These are phyloP conservation scores for Neospermospora avenae DNA, from an alignment of 2,329 filamentous ascomycete species.

Conservation along the genomic window DNA sequence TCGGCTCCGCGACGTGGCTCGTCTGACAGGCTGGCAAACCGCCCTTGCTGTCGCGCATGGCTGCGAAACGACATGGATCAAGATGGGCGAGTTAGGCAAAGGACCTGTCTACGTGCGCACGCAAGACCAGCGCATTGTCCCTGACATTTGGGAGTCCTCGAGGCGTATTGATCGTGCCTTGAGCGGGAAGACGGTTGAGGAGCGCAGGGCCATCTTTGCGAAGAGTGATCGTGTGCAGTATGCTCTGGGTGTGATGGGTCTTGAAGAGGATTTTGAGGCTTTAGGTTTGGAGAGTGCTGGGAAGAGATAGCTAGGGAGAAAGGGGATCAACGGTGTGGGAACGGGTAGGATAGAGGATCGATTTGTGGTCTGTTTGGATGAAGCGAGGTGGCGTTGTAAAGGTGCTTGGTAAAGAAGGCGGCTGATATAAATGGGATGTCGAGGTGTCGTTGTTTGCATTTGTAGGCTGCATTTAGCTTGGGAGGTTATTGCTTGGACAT, in stretches of 20 bases:
- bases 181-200: constrained; percentile 42
- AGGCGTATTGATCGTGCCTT: constrained; percentile 52
- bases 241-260: constrained; percentile 72
- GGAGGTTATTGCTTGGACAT: background rate
- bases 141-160: constrained; percentile 47
- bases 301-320: too few species aligned
- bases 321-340: background rate
- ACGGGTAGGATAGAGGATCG: background rate
- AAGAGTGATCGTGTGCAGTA: constrained; percentile 64
- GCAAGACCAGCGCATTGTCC: constrained; percentile 36
- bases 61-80: constrained; percentile 81
- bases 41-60: constrained; percentile 77
- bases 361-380: background rate
- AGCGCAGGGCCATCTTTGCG: constrained; percentile 58
- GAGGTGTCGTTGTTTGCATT: background rate
- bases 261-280: constrained; percentile 71
- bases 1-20: constrained; percentile 70
- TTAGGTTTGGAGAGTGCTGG: constrained; percentile 48
- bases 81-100: constrained; percentile 66
- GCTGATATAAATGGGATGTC: background rate
- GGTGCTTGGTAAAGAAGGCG: background rate
- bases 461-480: background rate
- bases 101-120: constrained; percentile 70
- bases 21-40: constrained; percentile 83
- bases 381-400: background rate